Evolutionary conservation across 1,284 basidiomycete species (phyloP), one percentile per base, ranked within the genome.

Genomic region (Ceratobasidium sp.): DNA sequence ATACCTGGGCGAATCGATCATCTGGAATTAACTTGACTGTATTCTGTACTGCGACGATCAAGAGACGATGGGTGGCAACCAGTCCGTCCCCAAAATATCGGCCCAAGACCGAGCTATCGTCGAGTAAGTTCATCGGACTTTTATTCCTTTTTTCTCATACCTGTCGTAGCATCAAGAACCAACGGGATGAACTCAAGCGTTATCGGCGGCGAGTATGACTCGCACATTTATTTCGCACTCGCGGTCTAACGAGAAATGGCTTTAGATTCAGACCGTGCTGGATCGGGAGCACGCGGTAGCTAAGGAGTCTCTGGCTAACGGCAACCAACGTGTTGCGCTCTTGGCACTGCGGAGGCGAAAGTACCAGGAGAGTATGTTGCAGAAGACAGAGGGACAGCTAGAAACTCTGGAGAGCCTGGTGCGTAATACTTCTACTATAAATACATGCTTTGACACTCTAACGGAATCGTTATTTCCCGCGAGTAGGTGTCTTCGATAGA

Each of bases 131-230:
- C 37, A 9, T 15, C 15, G 37, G 62, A 2, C 51, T 46, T n/a
- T 6, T 17, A n/a, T 54, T 4, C 8, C 64, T 46, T 25, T 29
- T 34, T 22, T 62, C 65, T 64, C 32, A n/a, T 13, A 40, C 49
- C 1, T 15, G 1, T 34, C 44, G 4, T 82, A 93, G 96, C 82
- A 88, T 99, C 79, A 99, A 99, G 85, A 85, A 98, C 66, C 97
- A 99, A 84, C 89, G 98, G 59, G 98, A 99, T 84, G 97, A 97
- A 83, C 87, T 99, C 78, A 93, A 90, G 83, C 95, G 97, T 83
- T 99, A 99, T 82, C 96, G 97, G 89, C 95, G 92, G 85, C 92
- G 93, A 88, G 97, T 95, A 78, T 52, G 88, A 62, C 59, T 78
- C 73, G 34, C 25, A 52, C 51, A 17, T 29, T n/a, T n/a, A 25